A percentile compares a stretch with the other conserved stretches of the same genome.
Evolutionary conservation across 2,329 filamentous ascomycete species (phyloP).

Genomic region (Fusarium decemcellulare): DNA sequence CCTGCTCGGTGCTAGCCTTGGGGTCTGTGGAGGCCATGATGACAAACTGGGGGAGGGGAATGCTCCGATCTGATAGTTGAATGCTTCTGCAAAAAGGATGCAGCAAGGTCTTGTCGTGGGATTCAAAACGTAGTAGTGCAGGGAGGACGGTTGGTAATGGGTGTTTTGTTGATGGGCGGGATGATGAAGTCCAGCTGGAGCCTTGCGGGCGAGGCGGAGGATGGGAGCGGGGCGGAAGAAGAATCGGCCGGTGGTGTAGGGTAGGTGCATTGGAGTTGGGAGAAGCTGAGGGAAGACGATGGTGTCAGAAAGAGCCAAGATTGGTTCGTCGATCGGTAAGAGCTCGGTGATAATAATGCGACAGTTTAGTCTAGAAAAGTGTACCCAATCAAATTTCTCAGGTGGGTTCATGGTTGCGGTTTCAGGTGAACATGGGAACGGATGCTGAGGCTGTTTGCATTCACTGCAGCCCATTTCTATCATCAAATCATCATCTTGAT

Average conservation of each 20-base stretch:
- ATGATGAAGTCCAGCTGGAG: slow-evolving; percentile 37
- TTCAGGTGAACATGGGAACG: too few species aligned
- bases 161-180: slow-evolving; percentile 22
- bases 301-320: not conserved
- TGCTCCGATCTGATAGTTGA: too few species aligned
- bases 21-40: slow-evolving; percentile 46
- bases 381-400: too few species aligned
- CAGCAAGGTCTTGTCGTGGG: not conserved
- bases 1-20: slow-evolving; percentile 41
- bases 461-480: too few species aligned
- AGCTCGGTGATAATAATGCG: too few species aligned
- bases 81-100: not conserved
- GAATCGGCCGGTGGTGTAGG: slow-evolving; percentile 25
- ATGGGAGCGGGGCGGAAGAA: slow-evolving; percentile 31
- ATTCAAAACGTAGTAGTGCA: not conserved
- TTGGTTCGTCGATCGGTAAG: not conserved
- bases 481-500: too few species aligned
- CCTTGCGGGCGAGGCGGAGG: slow-evolving; percentile 33
- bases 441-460: too few species aligned
- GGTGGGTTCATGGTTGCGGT: too few species aligned
- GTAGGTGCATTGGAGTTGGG: not conserved
- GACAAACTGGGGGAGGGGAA: not conserved
- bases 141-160: not conserved
- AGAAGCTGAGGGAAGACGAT: not conserved
- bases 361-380: too few species aligned